These are phyloP conservation scores for Cylindrodendrum hubeiense DNA, from an alignment of 2,329 filamentous ascomycete species.

Conservation along the genomic window DNA sequence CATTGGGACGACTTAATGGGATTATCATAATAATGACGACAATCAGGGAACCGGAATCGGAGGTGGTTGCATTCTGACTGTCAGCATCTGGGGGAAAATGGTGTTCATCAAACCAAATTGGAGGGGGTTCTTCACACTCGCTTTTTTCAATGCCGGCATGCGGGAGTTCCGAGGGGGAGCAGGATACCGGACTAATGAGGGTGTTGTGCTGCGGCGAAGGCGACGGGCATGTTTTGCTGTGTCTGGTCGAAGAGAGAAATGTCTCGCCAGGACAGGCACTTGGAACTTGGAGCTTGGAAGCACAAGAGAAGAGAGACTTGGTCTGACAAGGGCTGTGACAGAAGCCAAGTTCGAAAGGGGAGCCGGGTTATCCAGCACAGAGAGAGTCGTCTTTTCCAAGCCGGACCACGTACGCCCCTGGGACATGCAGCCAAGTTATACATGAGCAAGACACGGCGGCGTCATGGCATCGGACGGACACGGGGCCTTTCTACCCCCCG, in stretches of 20 bases:
- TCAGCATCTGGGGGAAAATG: slow-evolving; percentile 16
- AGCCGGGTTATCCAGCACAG: background rate
- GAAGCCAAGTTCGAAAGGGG: background rate
- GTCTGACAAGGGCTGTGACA: background rate
- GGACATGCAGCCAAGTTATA: background rate
- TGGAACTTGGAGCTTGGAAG: too few relatives aligned
- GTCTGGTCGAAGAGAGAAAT: background rate
- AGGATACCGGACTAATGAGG: slow-evolving; percentile 13
- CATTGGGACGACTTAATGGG: slow-evolving; percentile 24
- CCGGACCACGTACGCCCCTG: too few relatives aligned
- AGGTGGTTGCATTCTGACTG: slow-evolving; percentile 1
- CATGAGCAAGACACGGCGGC: background rate
- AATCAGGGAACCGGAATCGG: slow-evolving; percentile 14
- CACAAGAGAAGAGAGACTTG: too few relatives aligned
- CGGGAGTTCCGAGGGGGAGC: slow-evolving; percentile 25
- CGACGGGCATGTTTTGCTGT: background rate
- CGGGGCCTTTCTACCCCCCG: slow-evolving; percentile 11
- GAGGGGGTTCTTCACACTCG: slow-evolving; percentile 22
- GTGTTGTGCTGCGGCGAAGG: background rate
- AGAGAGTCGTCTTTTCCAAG: background rate
- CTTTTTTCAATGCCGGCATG: slow-evolving; percentile 24
- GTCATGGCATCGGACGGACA: background rate
- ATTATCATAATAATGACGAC: slow-evolving; percentile 24
- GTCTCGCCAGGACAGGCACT: too few relatives aligned
- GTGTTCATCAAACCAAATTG: slow-evolving; percentile 20